Conservation (phyloP, 2,329 filamentous ascomycete species). For the Pseudogymnoascus sp. region DNA sequence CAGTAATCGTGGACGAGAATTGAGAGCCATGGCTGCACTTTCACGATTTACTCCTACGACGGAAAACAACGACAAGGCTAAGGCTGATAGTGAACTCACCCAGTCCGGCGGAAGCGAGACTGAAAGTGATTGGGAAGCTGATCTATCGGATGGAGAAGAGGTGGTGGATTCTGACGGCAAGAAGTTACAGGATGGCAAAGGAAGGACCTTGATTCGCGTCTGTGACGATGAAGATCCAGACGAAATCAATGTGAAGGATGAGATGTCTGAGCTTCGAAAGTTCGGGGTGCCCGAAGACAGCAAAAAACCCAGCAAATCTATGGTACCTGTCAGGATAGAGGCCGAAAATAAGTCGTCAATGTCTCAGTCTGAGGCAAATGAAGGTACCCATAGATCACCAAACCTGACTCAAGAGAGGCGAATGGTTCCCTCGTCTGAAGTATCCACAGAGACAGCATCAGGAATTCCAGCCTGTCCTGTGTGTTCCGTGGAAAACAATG, state of each 20-base stretch:
- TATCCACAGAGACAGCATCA: not conserved
- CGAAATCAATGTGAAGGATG: constrained; percentile 50
- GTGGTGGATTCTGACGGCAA: constrained; percentile 58
- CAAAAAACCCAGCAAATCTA: constrained; percentile 7
- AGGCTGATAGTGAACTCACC: constrained; percentile 29
- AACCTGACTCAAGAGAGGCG: constrained; percentile 1
- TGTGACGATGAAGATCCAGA: constrained; percentile 62
- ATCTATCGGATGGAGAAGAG: constrained; percentile 35
- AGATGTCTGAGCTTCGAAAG: constrained; percentile 56
- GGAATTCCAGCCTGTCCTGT: constrained; percentile 40
- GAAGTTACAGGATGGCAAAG: constrained; percentile 57
- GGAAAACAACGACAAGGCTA: constrained; percentile 26
- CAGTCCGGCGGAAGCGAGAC: constrained; percentile 40
- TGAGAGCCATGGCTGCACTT: constrained; percentile 53
- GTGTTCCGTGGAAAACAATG: constrained; percentile 61
- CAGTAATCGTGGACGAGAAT: constrained; percentile 50
- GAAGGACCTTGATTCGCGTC: constrained; percentile 61
- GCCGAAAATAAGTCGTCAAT: not conserved
- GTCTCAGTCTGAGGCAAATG: not conserved
- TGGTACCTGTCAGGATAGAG: not conserved
- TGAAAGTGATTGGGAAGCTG: constrained; percentile 36
- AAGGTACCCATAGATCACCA: not conserved
- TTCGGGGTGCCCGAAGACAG: constrained; percentile 22
- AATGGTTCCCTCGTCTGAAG: not conserved
- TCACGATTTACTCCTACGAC: constrained; percentile 44